Base-by-base conservation (phyloP, 2,329 filamentous ascomycete species). In the Fusarium nygamai region DNA sequence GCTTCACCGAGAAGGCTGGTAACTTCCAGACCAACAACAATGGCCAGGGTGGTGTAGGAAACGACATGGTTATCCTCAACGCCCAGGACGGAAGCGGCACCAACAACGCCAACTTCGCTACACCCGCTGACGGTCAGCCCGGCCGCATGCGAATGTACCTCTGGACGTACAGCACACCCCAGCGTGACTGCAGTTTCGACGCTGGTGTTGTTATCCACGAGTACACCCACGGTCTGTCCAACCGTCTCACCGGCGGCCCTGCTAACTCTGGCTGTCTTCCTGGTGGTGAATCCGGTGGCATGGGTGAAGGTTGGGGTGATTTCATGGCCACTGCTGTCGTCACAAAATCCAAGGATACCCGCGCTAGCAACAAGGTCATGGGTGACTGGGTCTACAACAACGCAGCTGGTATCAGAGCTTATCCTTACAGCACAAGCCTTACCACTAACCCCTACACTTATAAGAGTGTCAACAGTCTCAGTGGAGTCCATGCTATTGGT, bases 1-100 rank as follows among this genome's bases (percentile, higher is more conserved):
- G 89, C 10, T 91, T 91, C 80, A 87, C 82, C 41, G 89, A 91
- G 79, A 79, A 73, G 2, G 88, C 89, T 2, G 89, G 89, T 11
- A 91, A 91, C 81, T 91, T 91, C 79, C 85, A 91, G 80, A 76
- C 80, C 60, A 87, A 89, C 82, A 91, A 90, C 82, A 85, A 87
- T 69, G 86, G 85, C 50, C 79, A 83, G 46, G 89, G 89, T 8
- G 89, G 89, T 24, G 48, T 71, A 9, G 88, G 85, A 19, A 82
- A 81, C 58, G 89, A 91, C 73, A 84, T 84, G 50, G 87, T 89
- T 43, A 88, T 88, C 64, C 82, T 90, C 44, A 89, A 89, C 70
- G 80, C 88, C 1, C 89, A 91, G 74, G 89, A 91, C 64, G 88
- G 88, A 36, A 83, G 83, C 1, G 85, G 83, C 22, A 84, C 81